Conservation (phyloP, 1,284 basidiomycete species). For the Pascua guehoae region DNA sequence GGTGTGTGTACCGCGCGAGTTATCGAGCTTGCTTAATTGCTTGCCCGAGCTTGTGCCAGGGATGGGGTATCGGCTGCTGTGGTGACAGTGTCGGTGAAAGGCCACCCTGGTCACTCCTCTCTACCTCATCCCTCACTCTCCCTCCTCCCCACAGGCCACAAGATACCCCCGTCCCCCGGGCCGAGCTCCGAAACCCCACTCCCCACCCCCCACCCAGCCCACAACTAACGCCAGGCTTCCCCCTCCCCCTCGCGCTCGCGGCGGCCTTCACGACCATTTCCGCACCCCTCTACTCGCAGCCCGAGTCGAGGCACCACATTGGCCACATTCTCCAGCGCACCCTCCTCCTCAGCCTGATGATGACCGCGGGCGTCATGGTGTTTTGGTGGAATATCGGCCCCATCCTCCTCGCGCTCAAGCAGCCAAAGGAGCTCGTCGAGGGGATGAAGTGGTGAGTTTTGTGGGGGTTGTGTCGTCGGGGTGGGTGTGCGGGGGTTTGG, state of each 20-base stretch:
- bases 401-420: conserved; percentile 22
- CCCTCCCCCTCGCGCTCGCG: conserved; percentile 31
- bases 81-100: too few relatives aligned
- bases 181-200: too few relatives aligned
- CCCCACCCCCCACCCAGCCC: too few relatives aligned
- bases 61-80: too few relatives aligned
- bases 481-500: not conserved
- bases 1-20: too few relatives aligned
- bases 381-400: conserved; percentile 36
- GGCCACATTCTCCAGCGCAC: conserved; percentile 38
- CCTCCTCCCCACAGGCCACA: too few relatives aligned
- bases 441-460: conserved; percentile 22
- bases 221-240: conserved; percentile 16
- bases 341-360: conserved; percentile 25
- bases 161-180: too few relatives aligned
- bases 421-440: conserved; percentile 21
- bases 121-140: too few relatives aligned
- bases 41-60: too few relatives aligned
- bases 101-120: too few relatives aligned
- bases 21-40: too few relatives aligned
- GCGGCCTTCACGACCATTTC: conserved; percentile 41
- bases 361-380: conserved; percentile 19
- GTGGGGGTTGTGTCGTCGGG: not conserved
- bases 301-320: conserved; percentile 26
- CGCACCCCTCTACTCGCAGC: conserved; percentile 29